phyloP scores from a whole-genome alignment of 371 early-diverging fungal genomes.

The Gilbertella persicaria region DNA sequence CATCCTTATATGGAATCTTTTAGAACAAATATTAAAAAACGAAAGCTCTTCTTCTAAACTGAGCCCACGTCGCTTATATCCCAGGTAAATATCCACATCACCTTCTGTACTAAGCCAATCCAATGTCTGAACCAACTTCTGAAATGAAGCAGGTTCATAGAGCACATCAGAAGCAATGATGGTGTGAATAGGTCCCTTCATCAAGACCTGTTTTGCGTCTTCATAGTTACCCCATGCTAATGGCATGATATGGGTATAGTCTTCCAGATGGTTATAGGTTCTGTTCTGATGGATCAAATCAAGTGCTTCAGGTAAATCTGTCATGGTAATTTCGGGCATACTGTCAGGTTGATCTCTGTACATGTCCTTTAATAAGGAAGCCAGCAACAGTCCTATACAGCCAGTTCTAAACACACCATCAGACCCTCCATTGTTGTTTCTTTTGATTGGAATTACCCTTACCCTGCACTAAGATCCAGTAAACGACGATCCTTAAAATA shows the following conservation, averaged over 20 bases:
- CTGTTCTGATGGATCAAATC: conserved; percentile 36
- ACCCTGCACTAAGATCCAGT: conserved; percentile 55
- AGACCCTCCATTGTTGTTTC: conserved; percentile 36
- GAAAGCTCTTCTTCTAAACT: conserved; percentile 20
- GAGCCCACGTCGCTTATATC: conserved; percentile 46
- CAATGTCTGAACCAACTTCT: conserved; percentile 43
- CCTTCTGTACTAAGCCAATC: conserved; percentile 29
- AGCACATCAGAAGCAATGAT: conserved; percentile 62
- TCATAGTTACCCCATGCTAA: conserved; percentile 36
- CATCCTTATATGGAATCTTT: conserved; percentile 14
- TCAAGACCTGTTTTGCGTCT: conserved; percentile 11
- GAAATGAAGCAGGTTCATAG: conserved; percentile 48
- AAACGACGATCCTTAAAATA: conserved; percentile 24
- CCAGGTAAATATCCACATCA: conserved; percentile 37
- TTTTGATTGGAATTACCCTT: conserved; percentile 1
- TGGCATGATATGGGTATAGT: conserved; percentile 15
- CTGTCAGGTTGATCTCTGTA: neutral
- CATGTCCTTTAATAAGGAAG: conserved; percentile 9
- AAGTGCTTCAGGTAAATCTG: conserved; percentile 51
- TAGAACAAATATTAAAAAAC: conserved; percentile 36
- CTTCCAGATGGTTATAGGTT: conserved; percentile 20
- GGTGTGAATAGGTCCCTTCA: conserved; percentile 30
- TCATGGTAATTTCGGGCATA: conserved; percentile 25
- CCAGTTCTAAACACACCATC: conserved; percentile 15
- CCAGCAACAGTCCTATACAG: conserved; percentile 23